Conservation (phyloP, 495 filamentous ascomycete genomes). For the Apiosordaria backusii region DNA sequence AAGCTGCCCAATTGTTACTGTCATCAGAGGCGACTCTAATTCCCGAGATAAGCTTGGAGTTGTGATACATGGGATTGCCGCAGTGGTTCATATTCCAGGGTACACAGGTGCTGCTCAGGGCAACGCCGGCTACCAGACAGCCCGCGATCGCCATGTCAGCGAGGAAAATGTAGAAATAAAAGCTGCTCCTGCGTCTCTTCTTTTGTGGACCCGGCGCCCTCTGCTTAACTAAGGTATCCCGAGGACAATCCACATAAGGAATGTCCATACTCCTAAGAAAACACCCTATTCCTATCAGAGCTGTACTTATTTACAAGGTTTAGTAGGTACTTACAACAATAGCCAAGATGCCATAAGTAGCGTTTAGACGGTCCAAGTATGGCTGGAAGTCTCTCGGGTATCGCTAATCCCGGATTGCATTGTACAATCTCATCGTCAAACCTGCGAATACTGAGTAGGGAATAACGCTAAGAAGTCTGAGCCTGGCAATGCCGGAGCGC, state of each 20-base stretch:
- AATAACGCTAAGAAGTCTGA: neutral
- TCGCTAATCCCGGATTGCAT: neutral
- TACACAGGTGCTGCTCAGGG: neutral
- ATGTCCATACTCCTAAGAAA: neutral
- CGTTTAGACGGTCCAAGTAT: neutral
- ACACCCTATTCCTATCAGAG: neutral
- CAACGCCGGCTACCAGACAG: neutral
- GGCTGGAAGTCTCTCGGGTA: neutral
- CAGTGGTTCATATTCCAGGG: neutral
- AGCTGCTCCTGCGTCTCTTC: neutral
- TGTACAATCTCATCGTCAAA: neutral
- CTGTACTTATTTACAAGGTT: neutral
- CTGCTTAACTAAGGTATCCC: neutral
- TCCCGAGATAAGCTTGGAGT: neutral
- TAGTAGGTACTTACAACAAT: neutral
- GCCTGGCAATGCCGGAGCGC: neutral
- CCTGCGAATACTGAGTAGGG: neutral
- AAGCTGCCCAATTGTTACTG: neutral
- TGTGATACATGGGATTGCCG: neutral
- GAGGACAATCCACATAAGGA: neutral
- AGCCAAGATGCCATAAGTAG: neutral
- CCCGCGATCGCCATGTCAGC: neutral
- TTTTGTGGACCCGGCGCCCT: neutral
- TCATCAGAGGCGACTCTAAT: neutral
- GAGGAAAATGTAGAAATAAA: neutral